These are phyloP conservation scores for Mycena indigotica DNA, from an alignment of 768 basidiomycete genomes.

Conservation along the genomic window DNA sequence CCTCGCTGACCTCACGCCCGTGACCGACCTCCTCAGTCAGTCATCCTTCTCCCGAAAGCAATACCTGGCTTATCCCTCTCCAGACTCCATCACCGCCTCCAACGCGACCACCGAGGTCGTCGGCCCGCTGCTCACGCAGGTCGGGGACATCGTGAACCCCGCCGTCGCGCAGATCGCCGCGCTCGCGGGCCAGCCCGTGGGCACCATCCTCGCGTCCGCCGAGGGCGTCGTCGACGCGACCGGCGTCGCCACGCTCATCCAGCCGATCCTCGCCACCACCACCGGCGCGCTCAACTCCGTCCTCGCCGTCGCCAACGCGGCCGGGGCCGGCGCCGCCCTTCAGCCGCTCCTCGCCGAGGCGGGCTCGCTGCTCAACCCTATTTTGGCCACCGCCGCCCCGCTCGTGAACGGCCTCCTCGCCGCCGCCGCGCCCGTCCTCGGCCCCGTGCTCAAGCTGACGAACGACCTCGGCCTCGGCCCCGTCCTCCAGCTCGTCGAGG, in stretches of 20 bases:
- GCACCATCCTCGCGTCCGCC: not conserved
- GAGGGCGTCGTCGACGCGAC: conserved; percentile 1
- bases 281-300: not conserved
- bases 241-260: not conserved
- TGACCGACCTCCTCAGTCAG: not conserved
- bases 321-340: conserved; percentile 4
- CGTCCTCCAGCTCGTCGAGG: not conserved
- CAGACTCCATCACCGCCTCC: not conserved
- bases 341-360: conserved; percentile 4
- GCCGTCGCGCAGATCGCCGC: not conserved
- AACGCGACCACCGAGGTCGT: not conserved
- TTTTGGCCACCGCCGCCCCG: not conserved
- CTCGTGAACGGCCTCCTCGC: conserved; percentile 4
- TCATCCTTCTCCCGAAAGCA: not conserved
- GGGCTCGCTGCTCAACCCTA: not conserved
- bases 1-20: not conserved
- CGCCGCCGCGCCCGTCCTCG: conserved; percentile 7
- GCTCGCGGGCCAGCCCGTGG: not conserved
- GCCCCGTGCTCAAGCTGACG: not conserved
- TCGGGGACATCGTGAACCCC: not conserved
- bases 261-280: not conserved
- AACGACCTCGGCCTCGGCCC: not conserved
- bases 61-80: not conserved
- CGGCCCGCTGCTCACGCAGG: not conserved
- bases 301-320: conserved; percentile 2